Conservation (phyloP, 306 rosid species). For the Rosa chinensis region DNA sequence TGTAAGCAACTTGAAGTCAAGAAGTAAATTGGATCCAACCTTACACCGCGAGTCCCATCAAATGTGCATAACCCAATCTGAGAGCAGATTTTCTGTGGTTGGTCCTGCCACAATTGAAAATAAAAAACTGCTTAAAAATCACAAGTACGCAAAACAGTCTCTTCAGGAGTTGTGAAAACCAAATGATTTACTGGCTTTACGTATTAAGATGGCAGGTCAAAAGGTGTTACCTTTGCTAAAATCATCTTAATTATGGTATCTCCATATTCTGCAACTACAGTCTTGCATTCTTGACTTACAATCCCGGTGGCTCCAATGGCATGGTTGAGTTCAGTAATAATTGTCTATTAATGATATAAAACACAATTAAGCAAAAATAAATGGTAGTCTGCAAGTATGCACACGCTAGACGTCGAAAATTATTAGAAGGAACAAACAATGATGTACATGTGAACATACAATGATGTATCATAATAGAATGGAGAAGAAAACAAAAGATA, state of each 20-base stretch:
- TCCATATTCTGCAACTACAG: slow-evolving; percentile 62
- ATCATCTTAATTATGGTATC: slow-evolving; percentile 59
- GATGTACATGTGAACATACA: too few relatives aligned
- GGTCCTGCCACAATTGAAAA: slow-evolving; percentile 37
- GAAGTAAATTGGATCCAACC: slow-evolving; percentile 35
- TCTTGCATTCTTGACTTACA: slow-evolving; percentile 66
- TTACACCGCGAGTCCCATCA: slow-evolving; percentile 52
- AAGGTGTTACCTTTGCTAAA: slow-evolving; percentile 42
- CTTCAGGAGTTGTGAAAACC: not conserved
- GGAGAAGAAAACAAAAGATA: not conserved
- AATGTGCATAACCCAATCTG: slow-evolving; percentile 65
- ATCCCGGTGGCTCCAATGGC: slow-evolving; percentile 75
- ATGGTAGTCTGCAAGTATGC: not conserved
- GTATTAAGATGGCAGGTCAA: not conserved
- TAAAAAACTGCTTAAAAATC: not conserved
- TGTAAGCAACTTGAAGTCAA: not conserved
- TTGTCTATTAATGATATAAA: slow-evolving; percentile 36
- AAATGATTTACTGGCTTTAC: not conserved
- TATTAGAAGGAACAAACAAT: not conserved
- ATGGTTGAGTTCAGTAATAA: slow-evolving; percentile 66
- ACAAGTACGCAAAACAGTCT: not conserved
- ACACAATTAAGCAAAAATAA: slow-evolving; percentile 2
- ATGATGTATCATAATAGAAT: not conserved
- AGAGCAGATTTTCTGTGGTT: slow-evolving; percentile 62
- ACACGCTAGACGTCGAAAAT: not conserved